Evolutionary conservation across 163 green algal genomes (phyloP).

Genomic region (Scenedesmus sp.): DNA sequence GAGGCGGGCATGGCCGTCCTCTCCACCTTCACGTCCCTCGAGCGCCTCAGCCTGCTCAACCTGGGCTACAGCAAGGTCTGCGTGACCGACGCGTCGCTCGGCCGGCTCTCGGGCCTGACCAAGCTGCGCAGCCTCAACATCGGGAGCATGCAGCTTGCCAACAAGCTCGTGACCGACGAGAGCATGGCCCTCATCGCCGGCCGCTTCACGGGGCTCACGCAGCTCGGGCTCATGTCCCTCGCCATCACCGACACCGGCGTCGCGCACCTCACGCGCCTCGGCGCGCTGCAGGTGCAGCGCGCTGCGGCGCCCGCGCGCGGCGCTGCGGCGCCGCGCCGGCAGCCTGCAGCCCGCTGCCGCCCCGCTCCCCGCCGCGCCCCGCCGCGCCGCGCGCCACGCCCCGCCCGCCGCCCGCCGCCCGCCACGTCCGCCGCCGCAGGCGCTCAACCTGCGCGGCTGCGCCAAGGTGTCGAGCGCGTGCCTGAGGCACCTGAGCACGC

Average conservation of each 20-base stretch:
- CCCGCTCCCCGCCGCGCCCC: too few species aligned
- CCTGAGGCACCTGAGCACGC: constrained; percentile 23
- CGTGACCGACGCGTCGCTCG: constrained; percentile 47
- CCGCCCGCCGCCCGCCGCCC: too few species aligned
- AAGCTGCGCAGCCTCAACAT: constrained; percentile 47
- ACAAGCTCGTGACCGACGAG: constrained; percentile 42
- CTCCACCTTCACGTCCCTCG: constrained; percentile 41
- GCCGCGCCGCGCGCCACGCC: too few species aligned
- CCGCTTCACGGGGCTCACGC: constrained; percentile 42
- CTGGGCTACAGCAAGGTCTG: constrained; percentile 47
- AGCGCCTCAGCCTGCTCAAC: constrained; percentile 52
- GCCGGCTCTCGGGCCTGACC: constrained; percentile 18
- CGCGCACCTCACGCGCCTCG: constrained; percentile 25
- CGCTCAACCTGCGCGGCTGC: constrained; percentile 48
- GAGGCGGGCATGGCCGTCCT: constrained; percentile 51
- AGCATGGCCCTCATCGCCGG: constrained; percentile 35
- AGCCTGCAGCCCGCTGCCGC: background rate
- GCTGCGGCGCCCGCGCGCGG: too few species aligned
- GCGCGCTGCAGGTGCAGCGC: constrained; percentile 29
- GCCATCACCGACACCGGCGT: constrained; percentile 44
- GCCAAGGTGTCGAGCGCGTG: constrained; percentile 11
- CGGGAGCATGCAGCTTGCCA: constrained; percentile 47
- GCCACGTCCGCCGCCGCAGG: constrained; percentile 2
- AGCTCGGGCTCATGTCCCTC: constrained; percentile 53
- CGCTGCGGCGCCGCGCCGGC: background rate